Evolutionary conservation across 768 basidiomycete species (phyloP), one percentile per base, ranked within the genome.

Genomic region (Austroboletus festivus): DNA sequence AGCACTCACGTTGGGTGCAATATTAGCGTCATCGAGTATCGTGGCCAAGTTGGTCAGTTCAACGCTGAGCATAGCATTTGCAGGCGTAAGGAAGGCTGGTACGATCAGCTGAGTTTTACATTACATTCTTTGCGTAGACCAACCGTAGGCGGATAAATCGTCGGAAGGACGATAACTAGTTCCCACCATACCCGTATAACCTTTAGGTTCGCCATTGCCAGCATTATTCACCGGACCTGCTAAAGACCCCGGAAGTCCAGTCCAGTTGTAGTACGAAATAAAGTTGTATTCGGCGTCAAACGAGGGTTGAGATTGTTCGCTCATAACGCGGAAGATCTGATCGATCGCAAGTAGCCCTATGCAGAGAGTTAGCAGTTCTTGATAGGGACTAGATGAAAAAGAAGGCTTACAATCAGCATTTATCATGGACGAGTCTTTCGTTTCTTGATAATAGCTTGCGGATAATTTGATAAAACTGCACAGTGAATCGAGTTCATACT

Each of bases 191-290:
- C 87, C 88, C 2, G 84, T 87, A 57, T 79, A 85, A 8, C 75
- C 81, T 59, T 84, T 88, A 0, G 84, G 88, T 61, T 89, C 87
- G 6, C 83, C 83, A 54, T 85, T 87, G 6, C 88, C 88, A 0
- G 58, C 66, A 61, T 90, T 89, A 40, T 72, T 67, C 2, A 89
- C 85, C 16, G 73, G 67, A 4, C 85, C 85, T 30, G 81, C 73
- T 38, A 88, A 61, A 19, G 72, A 15, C 12, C 85, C 83, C 43
- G 72, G 65, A 15, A 79, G 79, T 16, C 88, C 87, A 5, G 87
- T 89, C 88, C 87, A 90, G 60, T 86, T 88, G 63, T 86, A 90
- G 64, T 80, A 86, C 7, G 85, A 87, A 44, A 88, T 71, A 58
- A 84, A 80, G 63, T 86, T 83, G 70, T 81, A 89, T 67, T 86